These are phyloP conservation scores for Lecanoromycetidae sp. DNA, from an alignment of 2,329 filamentous ascomycete species.

Conservation along the genomic window DNA sequence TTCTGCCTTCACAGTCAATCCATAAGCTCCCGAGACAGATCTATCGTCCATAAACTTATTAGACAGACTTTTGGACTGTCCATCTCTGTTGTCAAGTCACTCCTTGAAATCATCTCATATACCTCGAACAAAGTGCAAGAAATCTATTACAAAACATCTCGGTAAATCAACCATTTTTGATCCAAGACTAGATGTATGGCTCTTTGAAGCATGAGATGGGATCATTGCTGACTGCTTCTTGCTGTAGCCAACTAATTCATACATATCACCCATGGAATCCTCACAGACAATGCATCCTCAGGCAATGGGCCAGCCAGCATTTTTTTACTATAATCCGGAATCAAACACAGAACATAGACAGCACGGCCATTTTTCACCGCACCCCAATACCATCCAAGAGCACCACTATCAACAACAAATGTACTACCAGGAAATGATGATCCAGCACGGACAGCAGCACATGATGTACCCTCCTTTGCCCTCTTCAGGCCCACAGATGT, in stretches of 20 bases:
- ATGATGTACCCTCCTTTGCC: slow-evolving; percentile 30
- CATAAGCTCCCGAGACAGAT: neutral
- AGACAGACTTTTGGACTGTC: slow-evolving; percentile 11
- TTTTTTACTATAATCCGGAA: slow-evolving; percentile 80
- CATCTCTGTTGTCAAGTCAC: slow-evolving; percentile 10
- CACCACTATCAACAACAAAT: slow-evolving; percentile 25
- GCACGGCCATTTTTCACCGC: slow-evolving; percentile 62
- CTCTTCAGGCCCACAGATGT: slow-evolving; percentile 23
- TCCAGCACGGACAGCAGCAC: slow-evolving; percentile 20
- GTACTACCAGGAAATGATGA: slow-evolving; percentile 20
- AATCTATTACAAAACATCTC: neutral
- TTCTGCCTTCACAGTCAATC: slow-evolving; percentile 1
- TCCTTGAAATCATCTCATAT: slow-evolving; percentile 10
- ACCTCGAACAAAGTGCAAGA: neutral
- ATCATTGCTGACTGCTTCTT: neutral
- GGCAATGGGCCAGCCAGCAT: slow-evolving; percentile 59
- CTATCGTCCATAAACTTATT: slow-evolving; percentile 2
- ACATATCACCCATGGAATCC: slow-evolving; percentile 49
- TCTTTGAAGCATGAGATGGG: neutral
- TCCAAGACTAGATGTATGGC: slow-evolving; percentile 2
- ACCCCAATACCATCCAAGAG: slow-evolving; percentile 38
- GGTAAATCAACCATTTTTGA: neutral
- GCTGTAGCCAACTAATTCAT: slow-evolving; percentile 2
- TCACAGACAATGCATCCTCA: slow-evolving; percentile 41
- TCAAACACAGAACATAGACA: slow-evolving; percentile 59